Conservation (phyloP, 768 basidiomycete species). For the Xerocomellus intermedius region DNA sequence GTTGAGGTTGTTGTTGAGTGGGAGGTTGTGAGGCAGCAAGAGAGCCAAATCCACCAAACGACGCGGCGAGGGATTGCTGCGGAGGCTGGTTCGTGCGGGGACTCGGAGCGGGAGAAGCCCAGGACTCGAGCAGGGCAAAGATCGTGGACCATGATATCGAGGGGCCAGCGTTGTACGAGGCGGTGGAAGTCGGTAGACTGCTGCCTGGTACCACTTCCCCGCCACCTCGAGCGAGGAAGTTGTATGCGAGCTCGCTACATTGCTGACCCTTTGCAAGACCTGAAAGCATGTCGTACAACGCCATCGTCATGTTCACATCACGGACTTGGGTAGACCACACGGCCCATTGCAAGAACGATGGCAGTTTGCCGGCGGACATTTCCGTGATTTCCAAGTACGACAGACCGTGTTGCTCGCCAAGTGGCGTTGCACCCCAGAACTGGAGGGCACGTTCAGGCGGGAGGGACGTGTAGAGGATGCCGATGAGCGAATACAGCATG, state of each 20-base stretch:
- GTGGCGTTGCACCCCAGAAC: conserved; percentile 75
- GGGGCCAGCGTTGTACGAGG: conserved; percentile 44
- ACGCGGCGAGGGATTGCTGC: conserved; percentile 38
- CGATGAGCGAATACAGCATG: conserved; percentile 79
- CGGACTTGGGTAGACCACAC: conserved; percentile 79
- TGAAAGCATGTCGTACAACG: conserved; percentile 85
- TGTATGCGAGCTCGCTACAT: conserved; percentile 84
- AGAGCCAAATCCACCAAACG: conserved; percentile 30
- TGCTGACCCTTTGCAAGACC: conserved; percentile 82
- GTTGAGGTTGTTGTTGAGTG: conserved; percentile 40
- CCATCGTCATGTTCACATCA: conserved; percentile 70
- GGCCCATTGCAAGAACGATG: conserved; percentile 86
- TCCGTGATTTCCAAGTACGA: conserved; percentile 62
- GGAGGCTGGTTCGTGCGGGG: conserved; percentile 45
- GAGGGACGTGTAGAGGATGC: conserved; percentile 71
- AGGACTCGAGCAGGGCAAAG: conserved; percentile 72
- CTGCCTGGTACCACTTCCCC: conserved; percentile 67
- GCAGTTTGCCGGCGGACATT: conserved; percentile 58
- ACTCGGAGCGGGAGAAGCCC: conserved; percentile 56
- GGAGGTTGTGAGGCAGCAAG: conserved; percentile 30
- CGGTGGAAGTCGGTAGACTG: conserved; percentile 39
- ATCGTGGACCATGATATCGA: conserved; percentile 77
- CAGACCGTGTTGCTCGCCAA: conserved; percentile 38
- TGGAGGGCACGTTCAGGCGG: conserved; percentile 77
- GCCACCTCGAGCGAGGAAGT: conserved; percentile 80